Conservation (phyloP, 1,139 yeast genomes). For the Sugiyamaella castrensis region DNA sequence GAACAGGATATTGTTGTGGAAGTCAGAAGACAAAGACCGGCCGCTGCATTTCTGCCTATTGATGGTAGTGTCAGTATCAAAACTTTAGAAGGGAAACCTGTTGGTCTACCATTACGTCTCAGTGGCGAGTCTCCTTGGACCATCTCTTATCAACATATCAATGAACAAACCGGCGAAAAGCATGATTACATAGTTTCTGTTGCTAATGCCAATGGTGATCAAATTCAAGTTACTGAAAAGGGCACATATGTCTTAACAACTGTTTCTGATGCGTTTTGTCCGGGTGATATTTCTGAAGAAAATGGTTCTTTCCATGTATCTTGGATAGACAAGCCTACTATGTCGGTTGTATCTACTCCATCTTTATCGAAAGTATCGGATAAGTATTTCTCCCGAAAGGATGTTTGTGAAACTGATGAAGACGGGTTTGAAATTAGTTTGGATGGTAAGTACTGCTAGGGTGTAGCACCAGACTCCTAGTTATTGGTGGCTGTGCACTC, state of each 20-base stretch:
- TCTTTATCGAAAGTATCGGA: conserved; percentile 25
- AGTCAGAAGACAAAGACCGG: conserved; percentile 68
- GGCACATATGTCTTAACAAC: conserved; percentile 63
- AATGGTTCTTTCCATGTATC: conserved; percentile 25
- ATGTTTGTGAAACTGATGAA: conserved; percentile 49
- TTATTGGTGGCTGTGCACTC: neutral
- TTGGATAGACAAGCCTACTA: conserved; percentile 54
- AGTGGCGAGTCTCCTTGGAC: conserved; percentile 51
- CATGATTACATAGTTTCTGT: conserved; percentile 19
- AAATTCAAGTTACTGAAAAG: conserved; percentile 47
- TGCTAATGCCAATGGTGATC: conserved; percentile 32
- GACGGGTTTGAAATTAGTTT: conserved; percentile 50
- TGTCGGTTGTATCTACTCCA: conserved; percentile 40
- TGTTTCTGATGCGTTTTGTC: conserved; percentile 65
- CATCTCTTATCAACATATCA: conserved; percentile 40
- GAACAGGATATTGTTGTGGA: conserved; percentile 57
- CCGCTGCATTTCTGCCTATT: conserved; percentile 46
- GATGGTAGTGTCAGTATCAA: conserved; percentile 34
- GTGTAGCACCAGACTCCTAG: too few species aligned
- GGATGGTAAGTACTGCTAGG: conserved; percentile 35
- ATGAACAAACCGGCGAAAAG: conserved; percentile 16
- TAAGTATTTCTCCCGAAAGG: conserved; percentile 36
- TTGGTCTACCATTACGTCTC: conserved; percentile 57
- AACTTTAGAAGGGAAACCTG: conserved; percentile 53
- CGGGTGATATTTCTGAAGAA: conserved; percentile 50